A percentile compares a stretch with the other conserved stretches of the same genome.
Conservation (phyloP, 2,329 filamentous ascomycete genomes). For the Gliomastix tumulicola region DNA sequence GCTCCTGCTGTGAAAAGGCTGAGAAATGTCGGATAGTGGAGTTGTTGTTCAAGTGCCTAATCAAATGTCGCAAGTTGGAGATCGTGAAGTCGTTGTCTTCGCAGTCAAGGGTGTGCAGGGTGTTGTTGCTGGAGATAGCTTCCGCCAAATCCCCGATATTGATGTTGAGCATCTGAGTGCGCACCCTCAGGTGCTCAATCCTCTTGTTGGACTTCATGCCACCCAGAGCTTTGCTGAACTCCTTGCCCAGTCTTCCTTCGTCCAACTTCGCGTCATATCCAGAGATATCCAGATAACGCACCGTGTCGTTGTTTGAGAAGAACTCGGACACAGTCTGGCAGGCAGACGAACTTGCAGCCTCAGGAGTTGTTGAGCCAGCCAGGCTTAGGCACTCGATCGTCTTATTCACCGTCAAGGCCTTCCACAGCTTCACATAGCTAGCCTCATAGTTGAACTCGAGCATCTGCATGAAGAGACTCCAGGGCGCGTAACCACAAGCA, state of each 20-base stretch:
- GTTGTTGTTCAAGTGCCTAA: conserved; percentile 34
- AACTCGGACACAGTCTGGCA: conserved; percentile 41
- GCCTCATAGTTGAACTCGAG: conserved; percentile 46
- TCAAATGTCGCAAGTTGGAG: conserved; percentile 39
- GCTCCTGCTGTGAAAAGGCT: conserved; percentile 27
- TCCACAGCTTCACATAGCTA: conserved; percentile 43
- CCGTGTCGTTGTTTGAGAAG: conserved; percentile 40
- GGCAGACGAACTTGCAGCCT: conserved; percentile 36
- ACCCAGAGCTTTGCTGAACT: conserved; percentile 41
- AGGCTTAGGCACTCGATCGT: conserved; percentile 46
- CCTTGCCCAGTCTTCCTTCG: conserved; percentile 46
- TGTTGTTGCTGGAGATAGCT: conserved; percentile 39
- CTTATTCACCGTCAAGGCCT: conserved; percentile 40
- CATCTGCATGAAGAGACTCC: conserved; percentile 47
- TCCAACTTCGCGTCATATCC: conserved; percentile 51
- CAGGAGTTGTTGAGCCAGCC: conserved; percentile 44
- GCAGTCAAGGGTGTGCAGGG: conserved; percentile 45
- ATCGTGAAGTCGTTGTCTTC: conserved; percentile 48
- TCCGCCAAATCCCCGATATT: conserved; percentile 46
- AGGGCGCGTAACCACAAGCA: conserved; percentile 37
- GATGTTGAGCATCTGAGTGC: conserved; percentile 47
- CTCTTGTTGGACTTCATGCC: conserved; percentile 36
- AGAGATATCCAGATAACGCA: conserved; percentile 49
- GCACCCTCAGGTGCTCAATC: conserved; percentile 44
- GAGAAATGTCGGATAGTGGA: conserved; percentile 35